Evolutionary conservation across 495 filamentous ascomycete genomes (phyloP).

Genomic region (Neurospora cerealis): DNA sequence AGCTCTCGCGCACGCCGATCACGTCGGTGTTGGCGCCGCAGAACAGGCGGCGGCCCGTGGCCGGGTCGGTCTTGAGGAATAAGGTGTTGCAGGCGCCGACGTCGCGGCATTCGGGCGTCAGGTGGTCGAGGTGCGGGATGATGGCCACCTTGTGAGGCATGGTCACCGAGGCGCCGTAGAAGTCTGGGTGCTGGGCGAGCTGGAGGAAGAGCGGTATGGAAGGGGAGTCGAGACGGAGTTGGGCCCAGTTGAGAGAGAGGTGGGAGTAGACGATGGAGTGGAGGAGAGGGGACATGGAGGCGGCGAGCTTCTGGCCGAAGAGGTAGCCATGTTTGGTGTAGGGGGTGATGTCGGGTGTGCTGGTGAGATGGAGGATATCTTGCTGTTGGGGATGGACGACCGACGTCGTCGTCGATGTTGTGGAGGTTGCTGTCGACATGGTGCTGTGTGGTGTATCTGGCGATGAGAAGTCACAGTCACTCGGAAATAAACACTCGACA

Average conservation of each 20-base stretch:
- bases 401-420: not conserved
- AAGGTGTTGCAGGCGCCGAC: slow-evolving; percentile 70
- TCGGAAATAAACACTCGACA: not conserved
- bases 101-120: slow-evolving; percentile 55
- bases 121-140: slow-evolving; percentile 54
- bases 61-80: slow-evolving; percentile 41
- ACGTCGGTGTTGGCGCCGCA: slow-evolving; percentile 71
- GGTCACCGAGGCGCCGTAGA: slow-evolving; percentile 50
- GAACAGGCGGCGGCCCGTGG: slow-evolving; percentile 32
- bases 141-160: slow-evolving; percentile 70
- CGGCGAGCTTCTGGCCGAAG: slow-evolving; percentile 44
- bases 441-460: not conserved
- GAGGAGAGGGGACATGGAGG: slow-evolving; percentile 62
- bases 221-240: slow-evolving; percentile 45
- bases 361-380: not conserved
- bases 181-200: slow-evolving; percentile 23
- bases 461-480: not conserved
- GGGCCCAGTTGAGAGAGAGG: slow-evolving; percentile 50
- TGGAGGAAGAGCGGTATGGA: slow-evolving; percentile 33
- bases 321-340: slow-evolving; percentile 43
- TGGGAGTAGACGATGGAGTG: slow-evolving; percentile 54
- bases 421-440: not conserved
- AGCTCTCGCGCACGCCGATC: slow-evolving; percentile 59
- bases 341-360: slow-evolving; percentile 13
- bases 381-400: not conserved